Conservation (phyloP, 495 filamentous ascomycete genomes). For the Tuber magnatum region DNA sequence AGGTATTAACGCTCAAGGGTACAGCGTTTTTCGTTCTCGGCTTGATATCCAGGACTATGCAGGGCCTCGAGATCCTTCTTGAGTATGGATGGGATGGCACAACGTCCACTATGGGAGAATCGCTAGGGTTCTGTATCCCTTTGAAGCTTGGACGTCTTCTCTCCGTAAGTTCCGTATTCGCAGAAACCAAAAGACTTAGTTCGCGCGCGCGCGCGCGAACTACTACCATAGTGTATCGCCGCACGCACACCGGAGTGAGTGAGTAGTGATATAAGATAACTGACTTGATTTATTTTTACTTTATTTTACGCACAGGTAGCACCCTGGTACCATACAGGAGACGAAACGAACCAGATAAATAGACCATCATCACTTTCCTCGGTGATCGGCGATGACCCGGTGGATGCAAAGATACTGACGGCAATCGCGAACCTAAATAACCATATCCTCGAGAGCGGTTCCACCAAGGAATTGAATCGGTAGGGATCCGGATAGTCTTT, state of each 20-base stretch:
- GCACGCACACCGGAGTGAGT: background rate
- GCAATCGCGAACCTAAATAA: constrained; percentile 41
- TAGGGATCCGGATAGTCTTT: constrained; percentile 13
- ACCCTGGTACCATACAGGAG: constrained; percentile 39
- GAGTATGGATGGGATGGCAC: constrained; percentile 89
- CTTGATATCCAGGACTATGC: constrained; percentile 81
- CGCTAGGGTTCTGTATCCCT: constrained; percentile 80
- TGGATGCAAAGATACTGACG: constrained; percentile 39
- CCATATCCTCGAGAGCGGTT: constrained; percentile 38
- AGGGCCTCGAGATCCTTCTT: constrained; percentile 80
- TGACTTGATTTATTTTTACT: constrained; percentile 1
- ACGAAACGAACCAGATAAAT: constrained; percentile 37
- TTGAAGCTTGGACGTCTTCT: constrained; percentile 69
- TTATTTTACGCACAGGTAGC: constrained; percentile 23
- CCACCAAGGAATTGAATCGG: constrained; percentile 41
- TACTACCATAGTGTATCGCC: constrained; percentile 1
- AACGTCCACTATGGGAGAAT: constrained; percentile 71
- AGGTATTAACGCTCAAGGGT: constrained; percentile 84
- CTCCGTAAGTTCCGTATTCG: constrained; percentile 38
- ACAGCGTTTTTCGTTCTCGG: constrained; percentile 95
- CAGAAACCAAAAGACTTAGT: constrained; percentile 29
- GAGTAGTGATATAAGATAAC: background rate
- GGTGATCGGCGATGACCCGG: constrained; percentile 35
- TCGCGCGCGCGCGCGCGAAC: too few relatives aligned
- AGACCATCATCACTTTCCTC: constrained; percentile 34